Base-by-base conservation (phyloP, 2,329 filamentous ascomycete genomes). In the Neonectria ditissima region DNA sequence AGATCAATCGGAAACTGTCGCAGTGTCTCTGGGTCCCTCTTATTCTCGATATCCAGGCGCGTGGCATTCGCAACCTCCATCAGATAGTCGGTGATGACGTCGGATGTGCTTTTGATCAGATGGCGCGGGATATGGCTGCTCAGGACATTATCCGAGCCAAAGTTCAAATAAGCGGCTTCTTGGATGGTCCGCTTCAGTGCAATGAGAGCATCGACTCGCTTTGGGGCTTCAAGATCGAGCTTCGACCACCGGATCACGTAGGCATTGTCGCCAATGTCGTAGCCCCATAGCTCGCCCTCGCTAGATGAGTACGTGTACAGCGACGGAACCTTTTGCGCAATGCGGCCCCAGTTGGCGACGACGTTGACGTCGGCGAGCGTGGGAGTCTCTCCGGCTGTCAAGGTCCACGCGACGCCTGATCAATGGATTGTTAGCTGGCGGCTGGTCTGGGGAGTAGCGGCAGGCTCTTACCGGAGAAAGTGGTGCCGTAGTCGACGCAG, bases 401-500 rank as follows among this genome's bases (percentile, higher is more conserved):
- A 39, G 6, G 55, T 39, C 65, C 65, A 67, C 24, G 65, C 62
- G 22, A 57, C 65, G 4, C 65, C 65, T 67, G 24, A 10, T 18
- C 18, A 3, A 9, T 50, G 20, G 16, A 8, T 2, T 2, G 43
- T 22, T 4, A 48, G 30, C 1, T 5, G 7, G 5, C 39, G 5
- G 14, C 13, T 28, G 13, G 1, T 7, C 10, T 8, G 2, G 14
- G 28, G 7, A 30, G n/a, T 7, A 1, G 4, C 16, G n/a, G 20
- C n/a, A 6, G 6, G 11, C 20, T 30, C 59, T 55, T 5, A 62
- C 63, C 63, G 13, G 59, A 55, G 11, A 47, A 67, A 4, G 65
- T 67, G 13, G 65, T 67, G 1, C 65, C 65, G 18, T 65, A 67
- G 55, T 67, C 65, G 24, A 67, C 53, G 54, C 65, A 65, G 8